Evolutionary conservation across 116 monocot species (phyloP).

Genomic region (Iris pallida): DNA sequence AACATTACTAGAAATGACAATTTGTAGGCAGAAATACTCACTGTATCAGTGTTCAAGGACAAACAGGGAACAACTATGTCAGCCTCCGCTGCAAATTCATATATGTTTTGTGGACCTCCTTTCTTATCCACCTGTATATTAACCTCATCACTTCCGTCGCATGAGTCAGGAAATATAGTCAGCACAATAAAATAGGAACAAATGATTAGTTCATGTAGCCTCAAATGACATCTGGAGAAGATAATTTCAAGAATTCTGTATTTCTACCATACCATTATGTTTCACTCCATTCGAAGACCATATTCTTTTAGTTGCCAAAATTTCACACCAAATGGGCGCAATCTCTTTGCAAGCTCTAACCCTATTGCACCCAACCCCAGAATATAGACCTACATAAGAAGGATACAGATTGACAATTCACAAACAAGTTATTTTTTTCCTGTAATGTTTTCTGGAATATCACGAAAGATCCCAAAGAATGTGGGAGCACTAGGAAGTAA

Average conservation of each 20-base stretch:
- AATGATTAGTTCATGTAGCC: neutral
- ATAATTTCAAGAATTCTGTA: neutral
- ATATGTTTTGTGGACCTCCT: constrained; percentile 65
- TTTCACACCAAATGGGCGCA: constrained; percentile 84
- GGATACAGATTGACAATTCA: neutral
- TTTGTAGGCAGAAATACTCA: constrained; percentile 18
- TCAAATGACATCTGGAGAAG: neutral
- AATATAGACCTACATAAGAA: constrained; percentile 57
- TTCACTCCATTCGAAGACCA: constrained; percentile 33
- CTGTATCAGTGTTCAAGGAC: constrained; percentile 59
- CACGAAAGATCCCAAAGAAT: no score
- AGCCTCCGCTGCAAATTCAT: constrained; percentile 84
- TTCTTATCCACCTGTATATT: constrained; percentile 57
- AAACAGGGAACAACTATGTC: constrained; percentile 86
- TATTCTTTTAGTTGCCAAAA: constrained; percentile 80
- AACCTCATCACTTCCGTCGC: constrained; percentile 21
- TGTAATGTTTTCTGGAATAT: no score
- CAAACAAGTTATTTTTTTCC: neutral
- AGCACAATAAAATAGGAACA: neutral
- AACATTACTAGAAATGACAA: constrained; percentile 4
- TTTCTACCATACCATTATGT: constrained; percentile 24
- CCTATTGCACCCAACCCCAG: constrained; percentile 88
- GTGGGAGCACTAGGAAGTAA: no score
- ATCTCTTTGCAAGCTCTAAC: constrained; percentile 67
- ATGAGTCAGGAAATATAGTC: constrained; percentile 12